phyloP scores from a whole-genome alignment of 768 basidiomycete genomes.

The Rhodotorula graminis region DNA sequence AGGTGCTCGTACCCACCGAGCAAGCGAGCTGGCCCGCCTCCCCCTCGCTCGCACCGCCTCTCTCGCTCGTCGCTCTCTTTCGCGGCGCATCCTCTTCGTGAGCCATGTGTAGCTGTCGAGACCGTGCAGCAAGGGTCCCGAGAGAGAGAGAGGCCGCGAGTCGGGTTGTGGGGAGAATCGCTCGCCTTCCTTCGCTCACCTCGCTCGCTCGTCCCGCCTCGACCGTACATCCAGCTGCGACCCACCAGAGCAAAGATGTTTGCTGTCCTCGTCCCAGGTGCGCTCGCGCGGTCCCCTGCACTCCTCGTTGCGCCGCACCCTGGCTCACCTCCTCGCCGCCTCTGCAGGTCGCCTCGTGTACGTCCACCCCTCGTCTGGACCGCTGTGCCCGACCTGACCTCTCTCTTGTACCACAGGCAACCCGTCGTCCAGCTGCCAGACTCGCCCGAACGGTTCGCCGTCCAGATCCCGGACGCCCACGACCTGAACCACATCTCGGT shows the following conservation, averaged over 20 bases:
- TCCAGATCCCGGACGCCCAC: constrained; percentile 65
- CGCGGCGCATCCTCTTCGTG: too few species aligned
- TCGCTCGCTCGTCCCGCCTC: neutral
- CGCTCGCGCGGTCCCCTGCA: neutral
- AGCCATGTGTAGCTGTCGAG: too few species aligned
- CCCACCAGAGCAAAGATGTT: neutral
- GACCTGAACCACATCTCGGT: constrained; percentile 80
- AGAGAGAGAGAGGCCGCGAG: too few species aligned
- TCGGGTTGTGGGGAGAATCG: too few species aligned
- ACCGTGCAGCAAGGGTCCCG: too few species aligned
- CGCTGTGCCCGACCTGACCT: neutral
- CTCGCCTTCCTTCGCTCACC: neutral
- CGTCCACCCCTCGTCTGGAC: neutral
- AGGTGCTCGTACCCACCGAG: too few species aligned
- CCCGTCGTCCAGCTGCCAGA: constrained; percentile 18
- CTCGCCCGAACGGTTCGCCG: constrained; percentile 58
- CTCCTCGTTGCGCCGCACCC: neutral
- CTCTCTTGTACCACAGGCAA: neutral
- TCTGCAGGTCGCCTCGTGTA: constrained; percentile 23
- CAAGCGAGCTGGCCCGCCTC: too few species aligned
- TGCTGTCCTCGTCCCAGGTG: constrained; percentile 5
- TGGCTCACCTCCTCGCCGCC: neutral
- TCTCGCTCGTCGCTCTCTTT: too few species aligned
- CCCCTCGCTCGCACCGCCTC: too few species aligned
- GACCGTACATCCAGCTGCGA: neutral